A percentile compares a stretch with the other conserved stretches of the same genome.
Conservation (phyloP, 495 filamentous ascomycete genomes). For the Penicillium taxi region DNA sequence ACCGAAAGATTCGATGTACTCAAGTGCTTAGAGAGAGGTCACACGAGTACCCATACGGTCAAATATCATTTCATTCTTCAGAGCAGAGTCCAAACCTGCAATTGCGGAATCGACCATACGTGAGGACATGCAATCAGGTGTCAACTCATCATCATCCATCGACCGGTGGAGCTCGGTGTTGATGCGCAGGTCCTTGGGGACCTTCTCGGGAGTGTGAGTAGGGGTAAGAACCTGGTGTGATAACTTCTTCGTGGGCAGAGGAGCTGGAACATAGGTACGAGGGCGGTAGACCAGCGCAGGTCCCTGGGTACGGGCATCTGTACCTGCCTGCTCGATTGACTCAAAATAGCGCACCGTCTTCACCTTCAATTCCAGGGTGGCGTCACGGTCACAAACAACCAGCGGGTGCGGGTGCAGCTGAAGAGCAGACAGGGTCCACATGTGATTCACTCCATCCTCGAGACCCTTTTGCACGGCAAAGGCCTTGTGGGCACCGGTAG, state of each 20-base stretch:
- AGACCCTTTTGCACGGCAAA: constrained; percentile 74
- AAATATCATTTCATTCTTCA: constrained; percentile 36
- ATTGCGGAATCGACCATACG: constrained; percentile 51
- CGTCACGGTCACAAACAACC: constrained; percentile 79
- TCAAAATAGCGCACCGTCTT: constrained; percentile 71
- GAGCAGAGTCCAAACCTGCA: constrained; percentile 31
- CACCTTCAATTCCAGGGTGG: constrained; percentile 73
- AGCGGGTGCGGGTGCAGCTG: constrained; percentile 74
- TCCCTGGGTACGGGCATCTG: constrained; percentile 51
- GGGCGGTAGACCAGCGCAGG: constrained; percentile 39
- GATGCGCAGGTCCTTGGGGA: constrained; percentile 38
- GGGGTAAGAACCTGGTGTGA: constrained; percentile 21
- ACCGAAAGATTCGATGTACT: background rate
- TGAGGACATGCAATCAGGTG: constrained; percentile 62
- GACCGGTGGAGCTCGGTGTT: constrained; percentile 35
- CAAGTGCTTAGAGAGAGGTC: constrained; percentile 20
- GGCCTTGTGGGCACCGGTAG: constrained; percentile 72
- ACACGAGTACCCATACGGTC: constrained; percentile 38
- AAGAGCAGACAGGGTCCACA: constrained; percentile 78
- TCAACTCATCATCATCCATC: constrained; percentile 46
- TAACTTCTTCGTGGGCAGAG: constrained; percentile 21
- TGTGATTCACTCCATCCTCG: constrained; percentile 77
- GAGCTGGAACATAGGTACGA: constrained; percentile 32
- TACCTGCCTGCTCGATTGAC: constrained; percentile 56
- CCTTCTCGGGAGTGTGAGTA: constrained; percentile 22